phyloP scores from a whole-genome alignment of 805 yeast species.

The Candida awuae region DNA sequence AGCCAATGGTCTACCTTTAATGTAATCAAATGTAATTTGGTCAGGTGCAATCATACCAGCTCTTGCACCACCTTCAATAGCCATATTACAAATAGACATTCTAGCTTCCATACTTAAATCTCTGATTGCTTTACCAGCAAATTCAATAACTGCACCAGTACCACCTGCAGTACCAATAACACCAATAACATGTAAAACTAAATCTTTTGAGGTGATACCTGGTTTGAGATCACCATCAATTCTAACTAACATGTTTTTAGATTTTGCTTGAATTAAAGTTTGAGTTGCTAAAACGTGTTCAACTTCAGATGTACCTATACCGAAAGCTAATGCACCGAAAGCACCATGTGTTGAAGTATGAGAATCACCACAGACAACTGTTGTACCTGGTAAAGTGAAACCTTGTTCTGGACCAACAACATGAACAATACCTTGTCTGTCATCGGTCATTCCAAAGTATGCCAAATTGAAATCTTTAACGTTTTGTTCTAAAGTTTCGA shows the following conservation, averaged over 20 bases:
- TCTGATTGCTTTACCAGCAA: constrained; percentile 92
- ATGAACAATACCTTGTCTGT: constrained; percentile 96
- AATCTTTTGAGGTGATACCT: constrained; percentile 94
- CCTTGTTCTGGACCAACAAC: constrained; percentile 99
- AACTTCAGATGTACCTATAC: constrained; percentile 98
- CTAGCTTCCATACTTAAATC: constrained; percentile 92
- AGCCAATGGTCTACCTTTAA: constrained; percentile 90
- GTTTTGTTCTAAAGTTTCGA: constrained; percentile 83
- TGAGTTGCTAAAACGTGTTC: constrained; percentile 98
- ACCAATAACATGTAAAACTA: constrained; percentile 90
- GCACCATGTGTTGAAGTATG: constrained; percentile 99
- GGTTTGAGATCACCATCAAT: constrained; percentile 78
- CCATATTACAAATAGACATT: constrained; percentile 99
- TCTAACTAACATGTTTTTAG: constrained; percentile 88
- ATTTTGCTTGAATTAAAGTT: constrained; percentile 87
- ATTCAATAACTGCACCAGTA: constrained; percentile 94
- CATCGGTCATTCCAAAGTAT: constrained; percentile 90
- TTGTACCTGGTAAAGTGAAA: constrained; percentile 95
- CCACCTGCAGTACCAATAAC: constrained; percentile 99
- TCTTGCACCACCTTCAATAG: constrained; percentile 98
- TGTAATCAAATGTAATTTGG: constrained; percentile 75
- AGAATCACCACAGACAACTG: constrained; percentile 98
- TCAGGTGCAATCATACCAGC: constrained; percentile 99
- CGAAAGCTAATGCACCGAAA: constrained; percentile 94
- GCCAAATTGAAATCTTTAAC: constrained; percentile 85